Evolutionary conservation across 805 yeast species (phyloP).

Genomic region (Starmerella kuoi): DNA sequence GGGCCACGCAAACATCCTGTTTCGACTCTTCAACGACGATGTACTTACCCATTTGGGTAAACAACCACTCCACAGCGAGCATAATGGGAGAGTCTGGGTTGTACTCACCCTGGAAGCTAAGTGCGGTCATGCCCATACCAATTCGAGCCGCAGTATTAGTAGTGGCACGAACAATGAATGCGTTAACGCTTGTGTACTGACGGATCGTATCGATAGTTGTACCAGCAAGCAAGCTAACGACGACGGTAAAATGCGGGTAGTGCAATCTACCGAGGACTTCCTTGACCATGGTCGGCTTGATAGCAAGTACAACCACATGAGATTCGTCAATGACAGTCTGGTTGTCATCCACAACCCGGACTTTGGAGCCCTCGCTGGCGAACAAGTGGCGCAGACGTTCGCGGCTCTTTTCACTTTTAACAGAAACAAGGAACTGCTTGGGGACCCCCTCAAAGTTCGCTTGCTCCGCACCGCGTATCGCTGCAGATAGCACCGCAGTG

Average conservation of each 20-base stretch:
- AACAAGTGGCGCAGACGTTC: slow-evolving; percentile 39
- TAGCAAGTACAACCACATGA: slow-evolving; percentile 65
- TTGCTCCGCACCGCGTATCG: slow-evolving; percentile 37
- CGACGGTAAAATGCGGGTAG: slow-evolving; percentile 37
- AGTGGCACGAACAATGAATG: slow-evolving; percentile 78
- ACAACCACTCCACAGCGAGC: slow-evolving; percentile 33
- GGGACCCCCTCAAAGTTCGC: slow-evolving; percentile 43
- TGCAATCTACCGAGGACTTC: slow-evolving; percentile 43
- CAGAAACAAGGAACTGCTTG: slow-evolving; percentile 63
- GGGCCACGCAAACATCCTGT: slow-evolving; percentile 92
- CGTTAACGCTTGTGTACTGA: slow-evolving; percentile 25
- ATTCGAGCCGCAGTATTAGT: slow-evolving; percentile 92
- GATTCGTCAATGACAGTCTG: slow-evolving; percentile 48
- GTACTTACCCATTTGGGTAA: slow-evolving; percentile 33
- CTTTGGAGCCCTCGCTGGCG: slow-evolving; percentile 31
- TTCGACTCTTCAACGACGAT: slow-evolving; percentile 53
- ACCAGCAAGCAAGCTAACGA: slow-evolving; percentile 85
- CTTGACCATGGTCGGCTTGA: slow-evolving; percentile 74
- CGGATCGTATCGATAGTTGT: slow-evolving; percentile 68
- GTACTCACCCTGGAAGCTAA: slow-evolving; percentile 54
- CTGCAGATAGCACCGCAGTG: slow-evolving; percentile 76
- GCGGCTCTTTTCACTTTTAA: slow-evolving; percentile 43
- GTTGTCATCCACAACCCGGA: slow-evolving; percentile 41
- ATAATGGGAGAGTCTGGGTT: slow-evolving; percentile 25
- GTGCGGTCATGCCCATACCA: slow-evolving; percentile 88